Percentiles rank a stretch among this genome's conserved stretches.
Conservation (phyloP, 352 stramenopile species). For the Aphanomyces euteiches region DNA sequence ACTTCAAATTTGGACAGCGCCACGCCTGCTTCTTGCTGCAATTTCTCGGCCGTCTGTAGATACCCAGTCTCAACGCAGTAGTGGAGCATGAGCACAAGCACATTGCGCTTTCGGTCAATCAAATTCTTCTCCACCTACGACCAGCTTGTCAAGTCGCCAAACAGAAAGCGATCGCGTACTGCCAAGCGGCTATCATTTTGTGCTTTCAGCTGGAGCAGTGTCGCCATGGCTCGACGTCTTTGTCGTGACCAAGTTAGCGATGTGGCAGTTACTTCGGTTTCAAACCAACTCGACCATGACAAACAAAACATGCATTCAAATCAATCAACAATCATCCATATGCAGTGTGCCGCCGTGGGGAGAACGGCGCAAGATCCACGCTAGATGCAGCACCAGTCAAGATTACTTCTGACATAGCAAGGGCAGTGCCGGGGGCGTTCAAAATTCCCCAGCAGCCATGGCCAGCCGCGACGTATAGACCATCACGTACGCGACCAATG, state of each 20-base stretch:
- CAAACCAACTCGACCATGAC: neutral
- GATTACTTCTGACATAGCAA: constrained; percentile 20
- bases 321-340: neutral
- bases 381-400: constrained; percentile 9
- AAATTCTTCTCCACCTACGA: constrained; percentile 78
- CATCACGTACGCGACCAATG: constrained; percentile 17
- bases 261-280: neutral
- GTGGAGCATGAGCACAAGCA: constrained; percentile 81
- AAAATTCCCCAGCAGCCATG: constrained; percentile 27
- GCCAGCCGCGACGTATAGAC: constrained; percentile 16
- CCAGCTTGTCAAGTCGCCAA: neutral
- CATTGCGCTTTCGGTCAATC: constrained; percentile 80
- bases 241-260: neutral
- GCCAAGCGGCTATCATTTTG: constrained; percentile 75
- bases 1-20: constrained; percentile 87
- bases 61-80: constrained; percentile 86
- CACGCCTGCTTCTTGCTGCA: constrained; percentile 82
- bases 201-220: constrained; percentile 75
- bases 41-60: constrained; percentile 72
- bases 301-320: neutral
- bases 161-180: constrained; percentile 33
- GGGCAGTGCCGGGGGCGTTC: constrained; percentile 11
- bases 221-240: constrained; percentile 49
- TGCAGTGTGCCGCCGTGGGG: neutral
- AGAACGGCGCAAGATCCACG: constrained; percentile 21